Evolutionary conservation across 768 basidiomycete genomes (phyloP).

Genomic region (Boletus vinaceobasis): DNA sequence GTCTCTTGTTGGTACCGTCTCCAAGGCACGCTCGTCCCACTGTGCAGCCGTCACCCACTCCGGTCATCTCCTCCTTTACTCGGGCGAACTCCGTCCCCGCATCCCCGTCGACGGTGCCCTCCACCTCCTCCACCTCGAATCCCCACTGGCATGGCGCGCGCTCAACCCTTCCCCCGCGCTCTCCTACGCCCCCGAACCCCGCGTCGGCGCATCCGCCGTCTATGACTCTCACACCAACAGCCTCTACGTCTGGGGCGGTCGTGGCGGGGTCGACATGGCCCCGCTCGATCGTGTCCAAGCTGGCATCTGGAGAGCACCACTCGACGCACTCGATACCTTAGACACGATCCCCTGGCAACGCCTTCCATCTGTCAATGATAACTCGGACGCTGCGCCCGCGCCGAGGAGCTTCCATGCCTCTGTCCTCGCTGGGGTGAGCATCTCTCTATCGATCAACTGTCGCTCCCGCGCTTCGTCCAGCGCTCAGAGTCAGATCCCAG

Average conservation of each 20-base stretch:
- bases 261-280: slow-evolving; percentile 39
- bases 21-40: slow-evolving; percentile 41
- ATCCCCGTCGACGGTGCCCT: slow-evolving; percentile 37
- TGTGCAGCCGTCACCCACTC: slow-evolving; percentile 29
- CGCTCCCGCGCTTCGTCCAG: not conserved
- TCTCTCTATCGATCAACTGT: not conserved
- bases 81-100: slow-evolving; percentile 43
- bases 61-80: slow-evolving; percentile 36
- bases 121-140: slow-evolving; percentile 24
- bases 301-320: slow-evolving; percentile 28
- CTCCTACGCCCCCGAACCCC: slow-evolving; percentile 14
- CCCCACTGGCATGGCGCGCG: slow-evolving; percentile 12
- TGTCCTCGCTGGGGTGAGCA: slow-evolving; percentile 27
- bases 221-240: slow-evolving; percentile 15
- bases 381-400: slow-evolving; percentile 28
- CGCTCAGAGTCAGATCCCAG: slow-evolving; percentile 10
- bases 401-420: slow-evolving; percentile 37
- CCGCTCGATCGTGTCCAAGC: slow-evolving; percentile 31
- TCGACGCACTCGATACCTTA: slow-evolving; percentile 3
- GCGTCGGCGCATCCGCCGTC: slow-evolving; percentile 22
- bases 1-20: slow-evolving; percentile 23
- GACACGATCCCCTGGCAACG: slow-evolving; percentile 29
- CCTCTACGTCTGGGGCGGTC: slow-evolving; percentile 45
- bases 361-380: slow-evolving; percentile 24
- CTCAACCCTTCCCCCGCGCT: slow-evolving; percentile 20